Conservation (phyloP, 495 filamentous ascomycete genomes). For the Penicillium robsamsonii region DNA sequence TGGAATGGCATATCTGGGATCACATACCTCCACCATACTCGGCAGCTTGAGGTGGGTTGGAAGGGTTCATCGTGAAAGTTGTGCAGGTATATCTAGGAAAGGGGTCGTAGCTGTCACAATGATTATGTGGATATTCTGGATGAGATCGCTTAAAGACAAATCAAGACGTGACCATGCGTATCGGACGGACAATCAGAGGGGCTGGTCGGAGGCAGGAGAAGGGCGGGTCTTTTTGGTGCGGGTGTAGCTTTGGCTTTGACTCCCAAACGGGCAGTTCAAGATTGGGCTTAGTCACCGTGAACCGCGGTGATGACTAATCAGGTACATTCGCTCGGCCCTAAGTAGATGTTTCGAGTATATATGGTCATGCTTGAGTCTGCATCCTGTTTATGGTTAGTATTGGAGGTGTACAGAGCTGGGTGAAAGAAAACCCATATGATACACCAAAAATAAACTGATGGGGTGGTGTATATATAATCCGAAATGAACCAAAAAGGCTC, state of each 20-base stretch:
- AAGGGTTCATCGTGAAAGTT: slow-evolving; percentile 42
- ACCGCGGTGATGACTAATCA: neutral
- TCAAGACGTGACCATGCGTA: slow-evolving; percentile 16
- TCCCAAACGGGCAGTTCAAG: slow-evolving; percentile 3
- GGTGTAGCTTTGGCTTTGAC: slow-evolving; percentile 25
- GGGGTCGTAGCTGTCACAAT: neutral
- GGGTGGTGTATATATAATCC: neutral
- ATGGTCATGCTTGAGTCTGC: neutral
- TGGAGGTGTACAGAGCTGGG: neutral
- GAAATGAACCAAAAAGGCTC: neutral
- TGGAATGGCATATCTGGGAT: slow-evolving; percentile 20
- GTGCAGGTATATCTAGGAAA: slow-evolving; percentile 11
- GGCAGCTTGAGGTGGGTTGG: slow-evolving; percentile 59
- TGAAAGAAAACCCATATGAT: neutral
- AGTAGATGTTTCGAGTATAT: neutral
- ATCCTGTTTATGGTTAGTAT: neutral
- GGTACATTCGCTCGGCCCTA: too few relatives aligned
- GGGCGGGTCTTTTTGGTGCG: slow-evolving; percentile 28
- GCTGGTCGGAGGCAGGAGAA: slow-evolving; percentile 14
- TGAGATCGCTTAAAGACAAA: neutral
- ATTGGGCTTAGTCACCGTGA: neutral
- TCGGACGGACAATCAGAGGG: slow-evolving; percentile 14
- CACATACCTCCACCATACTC: slow-evolving; percentile 79
- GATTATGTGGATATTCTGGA: neutral
- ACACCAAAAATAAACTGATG: neutral